These are phyloP conservation scores for Daldinia caldariorum DNA, from an alignment of 495 filamentous ascomycete genomes.

Conservation along the genomic window DNA sequence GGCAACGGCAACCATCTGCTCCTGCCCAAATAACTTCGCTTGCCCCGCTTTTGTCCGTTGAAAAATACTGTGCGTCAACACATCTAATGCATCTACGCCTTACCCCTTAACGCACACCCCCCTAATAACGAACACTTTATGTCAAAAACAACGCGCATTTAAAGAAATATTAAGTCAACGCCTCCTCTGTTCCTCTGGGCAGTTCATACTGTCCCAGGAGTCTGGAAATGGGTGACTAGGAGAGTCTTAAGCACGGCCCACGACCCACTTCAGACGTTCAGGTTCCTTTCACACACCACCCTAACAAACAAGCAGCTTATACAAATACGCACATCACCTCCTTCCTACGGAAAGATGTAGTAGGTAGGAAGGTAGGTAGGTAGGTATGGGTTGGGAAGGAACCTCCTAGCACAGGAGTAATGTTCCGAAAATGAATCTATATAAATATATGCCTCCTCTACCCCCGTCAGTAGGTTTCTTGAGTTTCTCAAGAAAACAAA, in stretches of 20 bases:
- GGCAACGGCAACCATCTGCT: no score
- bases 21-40: no score
- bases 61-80: no score
- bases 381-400: neutral
- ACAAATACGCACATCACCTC: neutral
- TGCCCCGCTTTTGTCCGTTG: no score
- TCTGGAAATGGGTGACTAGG: neutral
- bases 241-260: neutral
- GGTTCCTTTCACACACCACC: neutral
- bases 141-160: neutral
- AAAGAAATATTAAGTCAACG: neutral
- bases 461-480: neutral
- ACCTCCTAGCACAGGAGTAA: neutral
- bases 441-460: neutral
- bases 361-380: no score
- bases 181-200: neutral
- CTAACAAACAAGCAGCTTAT: neutral
- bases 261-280: neutral
- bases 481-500: neutral
- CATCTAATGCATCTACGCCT: no score
- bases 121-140: no score
- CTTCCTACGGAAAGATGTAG: neutral
- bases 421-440: neutral
- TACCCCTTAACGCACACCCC: no score
- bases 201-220: neutral